Base-by-base conservation (phyloP, 768 basidiomycete species). In the Cystofilobasidium capitatum region DNA sequence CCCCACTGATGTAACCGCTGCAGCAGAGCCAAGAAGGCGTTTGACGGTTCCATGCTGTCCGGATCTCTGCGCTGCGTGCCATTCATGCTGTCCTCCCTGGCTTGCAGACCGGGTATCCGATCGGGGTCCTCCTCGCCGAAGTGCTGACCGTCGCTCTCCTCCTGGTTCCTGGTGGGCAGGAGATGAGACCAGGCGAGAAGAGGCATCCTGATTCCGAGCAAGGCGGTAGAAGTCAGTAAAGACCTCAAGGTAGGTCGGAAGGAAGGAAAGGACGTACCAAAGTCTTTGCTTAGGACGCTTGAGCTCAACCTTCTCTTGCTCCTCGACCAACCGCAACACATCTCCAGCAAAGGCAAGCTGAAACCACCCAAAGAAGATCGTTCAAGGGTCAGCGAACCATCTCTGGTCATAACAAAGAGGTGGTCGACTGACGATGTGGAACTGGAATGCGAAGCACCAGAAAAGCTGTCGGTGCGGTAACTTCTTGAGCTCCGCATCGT, bases 381-480 rank as follows among this genome's bases (percentile, higher is more conserved):
- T 16, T 24, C 22, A 16, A 29, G 6, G 22, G 58, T 64, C 62
- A 64, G 62, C 49, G n/a, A 26, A 22, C 3, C 9, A 5, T 17
- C 20, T 13, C 20, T 17, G n/a, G 44, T n/a, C n/a, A n/a, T 20
- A 51, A 36, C 10, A 24, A 47, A 20, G 62, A 54, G 31, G 39
- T 29, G 37, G 26, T 31, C 9, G 49, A 9, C 35, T 31, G 22
- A 40, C 58, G n/a, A 67, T 7, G 49, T 63, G 44, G 35, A 49
- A 63, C 7, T 63, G 62, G 31, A 51, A 36, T 8, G 49, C 49
- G 36, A 49, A 69, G 31, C 62, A 69, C 68, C 68, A 69, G 36
- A 58, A 69, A 12, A 69, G 58, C 35, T 69, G 62, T 7, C 68
- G 57, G 33, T 69, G 68, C n/a, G 68, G 68, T 16, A 69, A 33